phyloP scores from a whole-genome alignment of 257 asterid species.

The Galeopsis tetrahit region DNA sequence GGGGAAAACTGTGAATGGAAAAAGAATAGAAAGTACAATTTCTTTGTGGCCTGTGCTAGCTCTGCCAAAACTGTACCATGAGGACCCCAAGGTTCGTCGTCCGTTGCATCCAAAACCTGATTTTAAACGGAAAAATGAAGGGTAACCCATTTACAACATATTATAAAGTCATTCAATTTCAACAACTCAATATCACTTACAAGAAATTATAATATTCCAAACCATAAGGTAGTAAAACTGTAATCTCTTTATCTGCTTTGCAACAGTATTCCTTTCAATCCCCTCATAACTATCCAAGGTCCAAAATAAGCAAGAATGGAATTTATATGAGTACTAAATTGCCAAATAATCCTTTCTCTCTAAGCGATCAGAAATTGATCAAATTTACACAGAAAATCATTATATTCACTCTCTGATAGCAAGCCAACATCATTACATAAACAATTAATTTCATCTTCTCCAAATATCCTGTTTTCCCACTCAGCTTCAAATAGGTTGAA shows the following conservation, averaged over 20 bases:
- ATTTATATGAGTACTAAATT: background rate
- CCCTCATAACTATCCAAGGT: background rate
- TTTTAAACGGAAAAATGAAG: constrained; percentile 8
- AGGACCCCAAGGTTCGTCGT: constrained; percentile 99
- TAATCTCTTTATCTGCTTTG: constrained; percentile 1
- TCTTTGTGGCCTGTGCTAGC: constrained; percentile 89
- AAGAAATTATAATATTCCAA: constrained; percentile 9
- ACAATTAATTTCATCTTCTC: constrained; percentile 11
- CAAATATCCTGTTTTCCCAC: background rate
- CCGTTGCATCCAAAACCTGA: constrained; percentile 96
- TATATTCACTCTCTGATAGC: background rate
- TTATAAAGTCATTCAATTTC: constrained; percentile 5
- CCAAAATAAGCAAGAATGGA: constrained; percentile 5
- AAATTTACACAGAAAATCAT: background rate
- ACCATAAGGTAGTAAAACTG: constrained; percentile 2
- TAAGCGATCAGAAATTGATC: constrained; percentile 17
- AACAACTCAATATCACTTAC: constrained; percentile 16
- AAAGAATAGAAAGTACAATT: constrained; percentile 57
- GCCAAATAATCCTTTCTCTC: background rate
- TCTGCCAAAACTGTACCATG: constrained; percentile 95
- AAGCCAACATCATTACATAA: background rate
- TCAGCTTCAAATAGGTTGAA: constrained; percentile 8
- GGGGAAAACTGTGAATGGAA: constrained; percentile 17
- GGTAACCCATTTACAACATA: background rate
- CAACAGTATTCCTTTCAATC: background rate